Percentiles rank a stretch among this genome's conserved stretches.
Conservation (phyloP, 352 stramenopile genomes). For the Phytophthora pinifolia region DNA sequence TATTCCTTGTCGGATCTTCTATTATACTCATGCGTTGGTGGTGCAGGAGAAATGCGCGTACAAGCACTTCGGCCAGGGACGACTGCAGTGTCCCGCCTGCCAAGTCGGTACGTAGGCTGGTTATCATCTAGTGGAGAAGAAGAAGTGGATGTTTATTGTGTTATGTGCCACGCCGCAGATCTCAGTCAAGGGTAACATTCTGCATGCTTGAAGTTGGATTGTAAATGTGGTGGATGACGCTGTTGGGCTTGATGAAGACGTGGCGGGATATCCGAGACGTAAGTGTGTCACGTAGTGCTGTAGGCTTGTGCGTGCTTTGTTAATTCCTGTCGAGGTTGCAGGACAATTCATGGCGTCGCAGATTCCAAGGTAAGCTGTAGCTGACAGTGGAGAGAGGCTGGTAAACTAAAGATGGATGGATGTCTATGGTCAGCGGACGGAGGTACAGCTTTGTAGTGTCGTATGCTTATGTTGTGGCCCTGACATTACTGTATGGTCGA, state of each 20-base stretch:
- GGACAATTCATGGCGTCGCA: conserved; percentile 64
- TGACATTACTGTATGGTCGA: conserved; percentile 1
- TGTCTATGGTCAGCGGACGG: conserved; percentile 22
- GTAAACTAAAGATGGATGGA: background rate
- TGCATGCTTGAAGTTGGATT: background rate
- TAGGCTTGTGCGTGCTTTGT: background rate
- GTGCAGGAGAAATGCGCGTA: conserved; percentile 85
- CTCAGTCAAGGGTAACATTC: conserved; percentile 49
- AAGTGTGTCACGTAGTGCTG: conserved; percentile 9
- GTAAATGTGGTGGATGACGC: background rate
- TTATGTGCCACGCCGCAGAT: conserved; percentile 27
- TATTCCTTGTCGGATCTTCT: no score
- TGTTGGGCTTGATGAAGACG: conserved; percentile 24
- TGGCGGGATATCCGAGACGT: conserved; percentile 71
- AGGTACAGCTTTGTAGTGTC: conserved; percentile 19
- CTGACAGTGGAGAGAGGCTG: background rate
- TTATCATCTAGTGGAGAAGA: background rate
- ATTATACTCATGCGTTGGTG: background rate
- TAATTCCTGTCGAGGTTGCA: conserved; percentile 22
- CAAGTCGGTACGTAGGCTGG: conserved; percentile 33
- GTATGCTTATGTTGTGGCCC: background rate
- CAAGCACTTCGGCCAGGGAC: conserved; percentile 73
- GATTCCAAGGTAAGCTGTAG: conserved; percentile 52
- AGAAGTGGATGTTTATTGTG: background rate
- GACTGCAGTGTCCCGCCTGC: conserved; percentile 65